A percentile compares a stretch with the other conserved stretches of the same genome.
These are phyloP conservation scores for Hygrocybe coccinea DNA, from an alignment of 768 basidiomycete species.

Conservation along the genomic window DNA sequence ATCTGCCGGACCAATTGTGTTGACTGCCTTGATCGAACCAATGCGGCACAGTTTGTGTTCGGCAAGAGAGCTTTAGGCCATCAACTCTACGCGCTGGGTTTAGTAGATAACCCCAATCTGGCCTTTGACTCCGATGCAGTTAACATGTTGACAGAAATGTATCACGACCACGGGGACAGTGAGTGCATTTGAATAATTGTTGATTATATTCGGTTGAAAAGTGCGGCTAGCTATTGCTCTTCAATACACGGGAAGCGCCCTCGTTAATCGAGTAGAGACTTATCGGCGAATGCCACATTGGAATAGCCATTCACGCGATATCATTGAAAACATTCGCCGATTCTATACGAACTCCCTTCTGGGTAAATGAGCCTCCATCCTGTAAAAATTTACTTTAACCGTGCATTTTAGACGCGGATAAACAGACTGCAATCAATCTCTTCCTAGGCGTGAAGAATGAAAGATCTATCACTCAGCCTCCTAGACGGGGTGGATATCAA, in stretches of 20 bases:
- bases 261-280: slow-evolving; percentile 94
- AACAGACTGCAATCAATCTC: slow-evolving; percentile 96
- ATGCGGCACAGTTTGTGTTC: slow-evolving; percentile 95
- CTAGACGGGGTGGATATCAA: slow-evolving; percentile 67
- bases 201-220: background rate
- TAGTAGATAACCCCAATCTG: slow-evolving; percentile 79
- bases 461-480: slow-evolving; percentile 44
- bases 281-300: slow-evolving; percentile 94
- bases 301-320: slow-evolving; percentile 95
- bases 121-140: slow-evolving; percentile 92
- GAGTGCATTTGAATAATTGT: slow-evolving; percentile 21
- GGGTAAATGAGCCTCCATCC: slow-evolving; percentile 40
- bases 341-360: slow-evolving; percentile 94
- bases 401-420: slow-evolving; percentile 73
- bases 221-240: slow-evolving; percentile 69
- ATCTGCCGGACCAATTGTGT: slow-evolving; percentile 94
- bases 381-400: slow-evolving; percentile 1
- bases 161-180: slow-evolving; percentile 97
- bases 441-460: slow-evolving; percentile 77
- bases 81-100: slow-evolving; percentile 90
- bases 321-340: slow-evolving; percentile 89
- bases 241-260: slow-evolving; percentile 94
- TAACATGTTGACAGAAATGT: slow-evolving; percentile 98
- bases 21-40: slow-evolving; percentile 94
- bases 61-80: slow-evolving; percentile 93